Evolutionary conservation across 1,139 yeast species (phyloP).

Genomic region (Nakaseomyces kungkrabaensis): DNA sequence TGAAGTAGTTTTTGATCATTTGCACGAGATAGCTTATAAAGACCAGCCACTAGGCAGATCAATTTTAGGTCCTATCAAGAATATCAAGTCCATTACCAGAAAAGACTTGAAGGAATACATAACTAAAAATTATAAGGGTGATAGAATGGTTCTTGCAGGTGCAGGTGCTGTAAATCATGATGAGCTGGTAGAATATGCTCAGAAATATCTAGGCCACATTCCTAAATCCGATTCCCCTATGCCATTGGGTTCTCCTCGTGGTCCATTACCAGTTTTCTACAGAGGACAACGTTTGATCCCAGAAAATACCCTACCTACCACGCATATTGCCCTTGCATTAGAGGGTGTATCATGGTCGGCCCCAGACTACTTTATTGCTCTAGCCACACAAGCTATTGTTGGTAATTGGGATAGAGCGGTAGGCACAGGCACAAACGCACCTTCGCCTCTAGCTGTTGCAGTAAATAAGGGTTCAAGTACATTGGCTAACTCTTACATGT

Average conservation of each 20-base stretch:
- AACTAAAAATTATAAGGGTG: constrained; percentile 82
- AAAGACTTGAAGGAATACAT: constrained; percentile 73
- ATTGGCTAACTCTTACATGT: constrained; percentile 88
- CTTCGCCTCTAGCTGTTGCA: constrained; percentile 68
- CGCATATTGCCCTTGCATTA: constrained; percentile 89
- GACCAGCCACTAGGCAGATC: constrained; percentile 94
- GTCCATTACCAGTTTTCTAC: constrained; percentile 68
- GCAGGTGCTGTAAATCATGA: constrained; percentile 91
- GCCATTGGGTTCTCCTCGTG: constrained; percentile 66
- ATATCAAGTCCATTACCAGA: constrained; percentile 70
- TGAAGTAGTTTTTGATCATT: constrained; percentile 94
- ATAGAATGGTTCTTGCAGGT: constrained; percentile 94
- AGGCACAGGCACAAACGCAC: constrained; percentile 64
- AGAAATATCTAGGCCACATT: constrained; percentile 66
- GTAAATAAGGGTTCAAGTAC: constrained; percentile 40
- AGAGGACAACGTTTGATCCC: constrained; percentile 82
- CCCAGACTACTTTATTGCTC: constrained; percentile 88
- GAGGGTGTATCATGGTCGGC: constrained; percentile 98
- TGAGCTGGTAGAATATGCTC: constrained; percentile 66
- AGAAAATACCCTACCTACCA: constrained; percentile 75
- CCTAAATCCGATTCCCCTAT: constrained; percentile 46
- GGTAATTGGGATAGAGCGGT: constrained; percentile 96
- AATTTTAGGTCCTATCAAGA: constrained; percentile 89
- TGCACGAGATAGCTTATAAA: constrained; percentile 85
- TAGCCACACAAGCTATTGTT: constrained; percentile 91